Percentiles rank a stretch among this genome's conserved stretches.
Conservation (phyloP, 2,329 filamentous ascomycete species). For the Fusarium sterilihyphosum region DNA sequence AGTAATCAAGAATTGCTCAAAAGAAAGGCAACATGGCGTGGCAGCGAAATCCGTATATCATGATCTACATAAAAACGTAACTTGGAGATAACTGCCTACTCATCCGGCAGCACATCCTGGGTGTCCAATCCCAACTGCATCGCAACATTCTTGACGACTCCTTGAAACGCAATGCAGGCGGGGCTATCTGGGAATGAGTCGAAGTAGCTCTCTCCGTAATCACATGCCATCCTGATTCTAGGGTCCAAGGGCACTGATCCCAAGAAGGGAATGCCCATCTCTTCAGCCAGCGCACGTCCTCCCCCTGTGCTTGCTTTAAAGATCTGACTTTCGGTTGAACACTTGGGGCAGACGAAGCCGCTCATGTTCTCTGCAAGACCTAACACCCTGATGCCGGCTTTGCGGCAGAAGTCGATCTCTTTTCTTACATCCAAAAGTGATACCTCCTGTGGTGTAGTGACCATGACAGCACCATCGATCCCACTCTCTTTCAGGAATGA, state of each 20-base stretch:
- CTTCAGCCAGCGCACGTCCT: slow-evolving; percentile 79
- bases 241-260: slow-evolving; percentile 93
- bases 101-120: slow-evolving; percentile 58
- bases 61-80: slow-evolving; percentile 31
- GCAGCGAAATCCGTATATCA: slow-evolving; percentile 17
- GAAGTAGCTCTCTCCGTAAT: slow-evolving; percentile 97
- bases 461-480: slow-evolving; percentile 91
- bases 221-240: slow-evolving; percentile 93
- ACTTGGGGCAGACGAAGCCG: slow-evolving; percentile 94
- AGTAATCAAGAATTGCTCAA: slow-evolving; percentile 4
- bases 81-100: slow-evolving; percentile 35
- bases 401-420: slow-evolving; percentile 97
- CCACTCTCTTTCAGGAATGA: slow-evolving; percentile 89
- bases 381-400: slow-evolving; percentile 88
- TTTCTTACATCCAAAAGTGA: slow-evolving; percentile 92
- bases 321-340: slow-evolving; percentile 83
- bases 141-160: slow-evolving; percentile 79
- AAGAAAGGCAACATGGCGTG: neutral
- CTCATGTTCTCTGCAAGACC: slow-evolving; percentile 98
- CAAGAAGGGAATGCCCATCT: slow-evolving; percentile 88
- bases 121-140: slow-evolving; percentile 71
- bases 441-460: slow-evolving; percentile 96
- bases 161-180: slow-evolving; percentile 82
- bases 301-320: slow-evolving; percentile 94
- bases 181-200: slow-evolving; percentile 94